Conservation (phyloP, 257 asterid species). For the Fraxinus cuspidata region DNA sequence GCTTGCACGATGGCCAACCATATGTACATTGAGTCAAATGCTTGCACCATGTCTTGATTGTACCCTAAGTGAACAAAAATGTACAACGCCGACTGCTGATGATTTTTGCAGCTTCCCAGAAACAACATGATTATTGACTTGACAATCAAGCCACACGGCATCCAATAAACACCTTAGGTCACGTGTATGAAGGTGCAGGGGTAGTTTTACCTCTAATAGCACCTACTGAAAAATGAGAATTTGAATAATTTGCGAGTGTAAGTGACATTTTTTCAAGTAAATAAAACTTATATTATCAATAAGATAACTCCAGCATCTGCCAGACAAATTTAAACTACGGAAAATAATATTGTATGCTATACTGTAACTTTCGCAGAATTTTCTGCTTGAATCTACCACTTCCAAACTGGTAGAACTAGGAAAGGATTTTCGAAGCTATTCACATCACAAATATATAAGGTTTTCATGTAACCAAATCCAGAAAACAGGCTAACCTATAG, state of each 20-base stretch:
- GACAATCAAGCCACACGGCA: not conserved
- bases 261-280: not conserved
- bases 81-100: not conserved
- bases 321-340: constrained; percentile 2
- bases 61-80: not conserved
- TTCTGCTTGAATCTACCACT: not conserved
- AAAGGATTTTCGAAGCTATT: not conserved
- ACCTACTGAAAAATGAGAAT: not conserved
- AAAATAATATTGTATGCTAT: not conserved
- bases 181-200: not conserved
- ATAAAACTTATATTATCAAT: not conserved
- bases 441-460: not conserved
- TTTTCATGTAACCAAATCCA: not conserved
- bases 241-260: not conserved
- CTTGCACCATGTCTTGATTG: not conserved
- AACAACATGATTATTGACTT: not conserved
- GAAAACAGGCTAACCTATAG: not conserved
- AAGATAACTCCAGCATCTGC: not conserved
- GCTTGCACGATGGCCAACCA: constrained; percentile 16
- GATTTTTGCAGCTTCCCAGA: not conserved
- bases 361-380: not conserved
- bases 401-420: not conserved
- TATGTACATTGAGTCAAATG: not conserved
- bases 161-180: not conserved
- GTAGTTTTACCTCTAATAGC: not conserved